phyloP scores from a whole-genome alignment of 2,329 filamentous ascomycete genomes.

The Daldinia eschscholtzii region DNA sequence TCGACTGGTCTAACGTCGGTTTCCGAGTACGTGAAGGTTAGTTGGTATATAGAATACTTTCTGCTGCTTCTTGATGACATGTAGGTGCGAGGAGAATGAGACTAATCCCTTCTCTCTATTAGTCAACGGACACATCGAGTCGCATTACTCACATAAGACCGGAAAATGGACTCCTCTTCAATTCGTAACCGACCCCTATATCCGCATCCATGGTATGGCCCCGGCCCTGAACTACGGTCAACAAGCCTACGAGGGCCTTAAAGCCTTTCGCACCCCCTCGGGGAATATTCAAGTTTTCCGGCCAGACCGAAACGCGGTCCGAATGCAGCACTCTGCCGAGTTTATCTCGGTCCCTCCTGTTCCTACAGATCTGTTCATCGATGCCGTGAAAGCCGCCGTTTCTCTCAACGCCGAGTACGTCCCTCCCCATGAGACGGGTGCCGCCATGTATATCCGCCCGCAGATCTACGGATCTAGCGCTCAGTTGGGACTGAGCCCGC shows the following conservation, averaged over 20 bases:
- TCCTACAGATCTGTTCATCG: constrained; percentile 80
- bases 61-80: not conserved
- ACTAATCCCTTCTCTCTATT: not conserved
- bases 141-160: constrained; percentile 80
- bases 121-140: constrained; percentile 97
- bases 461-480: constrained; percentile 88
- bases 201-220: constrained; percentile 94
- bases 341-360: constrained; percentile 87
- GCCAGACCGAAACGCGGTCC: constrained; percentile 83
- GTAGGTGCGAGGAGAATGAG: constrained; percentile 3
- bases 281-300: constrained; percentile 88
- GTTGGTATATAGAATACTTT: constrained; percentile 35
- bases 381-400: constrained; percentile 83
- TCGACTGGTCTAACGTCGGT: constrained; percentile 94
- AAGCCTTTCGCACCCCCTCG: constrained; percentile 86
- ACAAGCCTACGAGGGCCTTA: constrained; percentile 98
- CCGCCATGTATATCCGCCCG: constrained; percentile 92
- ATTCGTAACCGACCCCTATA: constrained; percentile 85
- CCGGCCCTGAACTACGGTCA: constrained; percentile 97
- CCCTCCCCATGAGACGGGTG: constrained; percentile 88
- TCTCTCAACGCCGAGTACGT: constrained; percentile 91
- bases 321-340: constrained; percentile 86
- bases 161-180: constrained; percentile 81
- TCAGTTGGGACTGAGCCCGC: constrained; percentile 86
- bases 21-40: constrained; percentile 91